Conservation (phyloP, 441 rosid genomes). For the Arabidopsis lyrata region DNA sequence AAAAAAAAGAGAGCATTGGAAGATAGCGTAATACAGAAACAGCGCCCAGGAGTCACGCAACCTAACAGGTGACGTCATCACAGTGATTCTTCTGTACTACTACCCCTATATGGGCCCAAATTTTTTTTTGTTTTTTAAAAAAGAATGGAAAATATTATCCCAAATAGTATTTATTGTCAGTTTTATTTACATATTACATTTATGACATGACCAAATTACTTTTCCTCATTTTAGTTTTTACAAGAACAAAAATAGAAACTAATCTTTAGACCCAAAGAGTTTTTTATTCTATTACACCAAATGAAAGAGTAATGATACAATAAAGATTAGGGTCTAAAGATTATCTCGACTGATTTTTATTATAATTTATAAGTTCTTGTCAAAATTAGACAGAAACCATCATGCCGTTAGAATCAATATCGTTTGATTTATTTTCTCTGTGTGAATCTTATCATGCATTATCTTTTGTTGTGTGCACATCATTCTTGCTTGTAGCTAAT, state of each 20-base stretch:
- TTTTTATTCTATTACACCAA: background rate
- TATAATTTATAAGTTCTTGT: background rate
- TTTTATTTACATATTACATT: background rate
- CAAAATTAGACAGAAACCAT: background rate
- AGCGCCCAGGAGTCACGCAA: constrained; percentile 62
- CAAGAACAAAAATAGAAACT: background rate
- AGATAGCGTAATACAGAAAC: constrained; percentile 32
- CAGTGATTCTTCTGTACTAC: constrained; percentile 43
- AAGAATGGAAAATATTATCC: background rate
- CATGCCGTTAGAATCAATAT: background rate
- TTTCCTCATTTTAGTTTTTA: background rate
- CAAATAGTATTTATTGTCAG: background rate
- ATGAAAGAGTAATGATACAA: background rate
- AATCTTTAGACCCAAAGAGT: no score
- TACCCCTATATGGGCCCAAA: constrained; percentile 29
- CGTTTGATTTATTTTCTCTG: no score
- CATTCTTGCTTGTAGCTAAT: background rate
- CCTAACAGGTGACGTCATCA: constrained; percentile 47
- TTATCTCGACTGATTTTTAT: background rate
- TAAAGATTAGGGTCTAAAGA: background rate
- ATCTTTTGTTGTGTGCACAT: no score
- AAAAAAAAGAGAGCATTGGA: background rate
- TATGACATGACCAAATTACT: background rate
- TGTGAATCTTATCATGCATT: no score
- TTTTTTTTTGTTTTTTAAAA: no score